Evolutionary conservation across 2,329 filamentous ascomycete genomes (phyloP).

Genomic region (Elsinoe arachidis): DNA sequence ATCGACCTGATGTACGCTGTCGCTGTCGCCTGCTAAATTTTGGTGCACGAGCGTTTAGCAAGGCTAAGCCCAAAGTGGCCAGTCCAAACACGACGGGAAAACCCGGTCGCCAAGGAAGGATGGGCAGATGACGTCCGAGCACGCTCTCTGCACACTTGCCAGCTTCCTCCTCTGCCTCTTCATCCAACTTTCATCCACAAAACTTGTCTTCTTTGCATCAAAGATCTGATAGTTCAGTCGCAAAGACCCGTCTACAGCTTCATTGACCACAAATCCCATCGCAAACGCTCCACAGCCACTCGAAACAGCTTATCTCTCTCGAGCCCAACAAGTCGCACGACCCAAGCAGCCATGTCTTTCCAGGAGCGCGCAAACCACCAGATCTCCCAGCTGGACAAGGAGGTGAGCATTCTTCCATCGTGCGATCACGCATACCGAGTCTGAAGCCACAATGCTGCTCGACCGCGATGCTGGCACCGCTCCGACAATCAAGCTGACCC

Average conservation of each 20-base stretch:
- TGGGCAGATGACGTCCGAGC: neutral
- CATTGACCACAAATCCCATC: neutral
- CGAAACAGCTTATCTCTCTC: conserved; percentile 5
- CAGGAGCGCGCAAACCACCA: conserved; percentile 71
- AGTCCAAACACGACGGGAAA: no score
- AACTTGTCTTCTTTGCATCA: neutral
- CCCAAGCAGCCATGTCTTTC: conserved; percentile 52
- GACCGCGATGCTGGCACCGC: neutral
- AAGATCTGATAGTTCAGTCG: neutral
- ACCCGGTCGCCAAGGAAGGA: neutral
- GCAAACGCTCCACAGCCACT: neutral
- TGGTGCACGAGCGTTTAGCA: no score
- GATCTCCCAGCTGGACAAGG: conserved; percentile 70
- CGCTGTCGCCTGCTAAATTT: no score
- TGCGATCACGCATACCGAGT: neutral
- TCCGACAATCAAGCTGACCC: conserved; percentile 15
- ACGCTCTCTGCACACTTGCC: neutral
- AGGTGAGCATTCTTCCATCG: conserved; percentile 47
- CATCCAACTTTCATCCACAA: neutral
- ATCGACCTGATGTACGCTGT: no score
- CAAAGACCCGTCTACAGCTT: neutral
- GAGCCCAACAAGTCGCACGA: neutral
- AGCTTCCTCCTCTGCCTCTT: neutral
- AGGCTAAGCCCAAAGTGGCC: no score
- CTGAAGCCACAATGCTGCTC: conserved; percentile 6